These are phyloP conservation scores for Globisporangium mamillatum DNA, from an alignment of 352 stramenopile genomes.

Conservation along the genomic window DNA sequence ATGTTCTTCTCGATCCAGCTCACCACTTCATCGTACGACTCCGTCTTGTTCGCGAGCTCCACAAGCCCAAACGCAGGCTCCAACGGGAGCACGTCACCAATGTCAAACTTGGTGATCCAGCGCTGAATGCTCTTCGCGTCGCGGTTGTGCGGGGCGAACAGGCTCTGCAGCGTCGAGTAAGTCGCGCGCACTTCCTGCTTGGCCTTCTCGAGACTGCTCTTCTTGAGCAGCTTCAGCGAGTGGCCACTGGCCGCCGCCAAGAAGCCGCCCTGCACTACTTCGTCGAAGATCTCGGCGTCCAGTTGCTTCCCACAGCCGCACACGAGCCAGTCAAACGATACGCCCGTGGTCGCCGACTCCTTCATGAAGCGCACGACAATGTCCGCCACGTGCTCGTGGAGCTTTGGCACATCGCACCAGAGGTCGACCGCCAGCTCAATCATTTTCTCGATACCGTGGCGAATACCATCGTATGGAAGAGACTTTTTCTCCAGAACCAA, in stretches of 20 bases:
- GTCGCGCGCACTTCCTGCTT: slow-evolving; percentile 51
- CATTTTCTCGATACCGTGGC: slow-evolving; percentile 56
- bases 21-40: slow-evolving; percentile 52
- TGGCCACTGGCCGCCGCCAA: slow-evolving; percentile 46
- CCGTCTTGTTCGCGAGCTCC: slow-evolving; percentile 35
- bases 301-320: slow-evolving; percentile 41
- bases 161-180: slow-evolving; percentile 48
- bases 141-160: slow-evolving; percentile 57
- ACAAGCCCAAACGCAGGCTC: slow-evolving; percentile 58
- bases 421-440: slow-evolving; percentile 61
- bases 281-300: slow-evolving; percentile 59
- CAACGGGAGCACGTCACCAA: slow-evolving; percentile 56
- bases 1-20: slow-evolving; percentile 58
- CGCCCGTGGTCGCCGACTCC: slow-evolving; percentile 46
- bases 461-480: slow-evolving; percentile 54
- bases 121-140: slow-evolving; percentile 49
- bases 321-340: slow-evolving; percentile 74
- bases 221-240: slow-evolving; percentile 47
- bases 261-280: slow-evolving; percentile 70
- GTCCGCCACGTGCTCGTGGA: slow-evolving; percentile 69
- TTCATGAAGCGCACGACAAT: slow-evolving; percentile 74
- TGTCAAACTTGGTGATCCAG: slow-evolving; percentile 65
- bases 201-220: slow-evolving; percentile 35
- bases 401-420: slow-evolving; percentile 82
- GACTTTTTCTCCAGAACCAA: slow-evolving; percentile 59